Conservation (phyloP, 1,284 basidiomycete species). For the Ganoderma multipileum region DNA sequence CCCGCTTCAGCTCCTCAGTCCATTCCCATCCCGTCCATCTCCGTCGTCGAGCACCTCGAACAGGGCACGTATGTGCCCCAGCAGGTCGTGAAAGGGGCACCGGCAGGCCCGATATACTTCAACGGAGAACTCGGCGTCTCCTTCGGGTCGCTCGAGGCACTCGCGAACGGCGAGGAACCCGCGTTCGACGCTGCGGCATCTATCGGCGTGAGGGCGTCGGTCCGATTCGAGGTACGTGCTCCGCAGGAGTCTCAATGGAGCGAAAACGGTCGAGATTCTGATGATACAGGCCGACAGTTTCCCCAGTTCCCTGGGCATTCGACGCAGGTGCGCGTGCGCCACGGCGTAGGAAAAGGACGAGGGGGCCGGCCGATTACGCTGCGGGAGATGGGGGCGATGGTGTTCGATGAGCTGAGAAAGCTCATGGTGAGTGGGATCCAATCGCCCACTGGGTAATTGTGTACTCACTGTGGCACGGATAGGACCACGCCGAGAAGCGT, state of each 20-base stretch:
- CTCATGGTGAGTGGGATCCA: slow-evolving; percentile 3
- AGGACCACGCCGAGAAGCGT: neutral
- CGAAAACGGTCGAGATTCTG: neutral
- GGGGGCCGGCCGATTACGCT: neutral
- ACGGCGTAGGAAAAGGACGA: neutral
- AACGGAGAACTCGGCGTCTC: neutral
- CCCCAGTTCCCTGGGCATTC: neutral
- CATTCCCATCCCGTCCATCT: neutral
- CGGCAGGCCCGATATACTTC: slow-evolving; percentile 7
- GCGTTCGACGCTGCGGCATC: slow-evolving; percentile 2
- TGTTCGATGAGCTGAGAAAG: slow-evolving; percentile 1
- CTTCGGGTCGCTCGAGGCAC: neutral
- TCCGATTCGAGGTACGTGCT: slow-evolving; percentile 10
- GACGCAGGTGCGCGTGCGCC: slow-evolving; percentile 10
- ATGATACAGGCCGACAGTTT: neutral
- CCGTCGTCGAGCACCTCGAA: slow-evolving; percentile 7
- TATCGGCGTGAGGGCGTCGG: slow-evolving; percentile 9
- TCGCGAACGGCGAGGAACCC: neutral
- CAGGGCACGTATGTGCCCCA: slow-evolving; percentile 1
- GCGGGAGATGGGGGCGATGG: slow-evolving; percentile 3
- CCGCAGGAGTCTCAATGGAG: neutral
- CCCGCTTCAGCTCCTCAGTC: neutral
- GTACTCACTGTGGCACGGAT: neutral
- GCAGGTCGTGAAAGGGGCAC: neutral
- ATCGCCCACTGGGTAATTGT: neutral